Base-by-base conservation (phyloP, 139 green algal species). In the Tetratostichococcus sp. region DNA sequence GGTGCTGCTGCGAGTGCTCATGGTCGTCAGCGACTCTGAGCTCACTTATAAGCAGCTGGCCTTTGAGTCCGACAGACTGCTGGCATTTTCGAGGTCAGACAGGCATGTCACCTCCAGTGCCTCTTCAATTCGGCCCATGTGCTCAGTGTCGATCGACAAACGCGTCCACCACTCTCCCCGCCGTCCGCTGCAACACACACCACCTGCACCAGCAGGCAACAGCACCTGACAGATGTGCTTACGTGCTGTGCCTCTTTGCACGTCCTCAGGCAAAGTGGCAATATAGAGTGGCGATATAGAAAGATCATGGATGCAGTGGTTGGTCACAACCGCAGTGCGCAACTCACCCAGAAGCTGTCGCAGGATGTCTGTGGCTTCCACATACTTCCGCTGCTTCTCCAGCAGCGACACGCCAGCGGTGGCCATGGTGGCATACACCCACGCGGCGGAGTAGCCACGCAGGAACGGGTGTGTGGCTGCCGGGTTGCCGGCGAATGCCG, bases 121-220 rank as follows among this genome's bases (percentile, higher is more conserved):
- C 3, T 85, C 58, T 28, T 83, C 72, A 11, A 57, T 31, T 25
- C 75, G 67, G 23, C 82, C 80, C 43, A 88, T 59, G 74, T 97
- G 92, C 80, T 93, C 86, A 50, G 91, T 73, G 79, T 97, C 83
- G 19, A 94, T 79, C 4, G 81, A 86, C 71, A 97, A 81, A 0
- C 93, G 83, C 30, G 80, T 26, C 90, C 90, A 97, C 93, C 93
- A 97, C 39, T 91, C 82, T 6, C 93, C 93, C 4, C 91, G 81
- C 1, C 89, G 77, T 4, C 30, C 65, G 5, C 80, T 75, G 75
- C 90, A 95, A 73, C 77, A 91, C 17, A 77, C 77, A 21, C 92
- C 92, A 1, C 79, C 83, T 85, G 83, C 62, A 74, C 1, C 3
- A 58, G 4, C 30, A 70, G 21, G 8, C 14, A 26, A 2, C 50